Evolutionary conservation across 2,329 filamentous ascomycete genomes (phyloP).

Genomic region (Anisogramma anomala): DNA sequence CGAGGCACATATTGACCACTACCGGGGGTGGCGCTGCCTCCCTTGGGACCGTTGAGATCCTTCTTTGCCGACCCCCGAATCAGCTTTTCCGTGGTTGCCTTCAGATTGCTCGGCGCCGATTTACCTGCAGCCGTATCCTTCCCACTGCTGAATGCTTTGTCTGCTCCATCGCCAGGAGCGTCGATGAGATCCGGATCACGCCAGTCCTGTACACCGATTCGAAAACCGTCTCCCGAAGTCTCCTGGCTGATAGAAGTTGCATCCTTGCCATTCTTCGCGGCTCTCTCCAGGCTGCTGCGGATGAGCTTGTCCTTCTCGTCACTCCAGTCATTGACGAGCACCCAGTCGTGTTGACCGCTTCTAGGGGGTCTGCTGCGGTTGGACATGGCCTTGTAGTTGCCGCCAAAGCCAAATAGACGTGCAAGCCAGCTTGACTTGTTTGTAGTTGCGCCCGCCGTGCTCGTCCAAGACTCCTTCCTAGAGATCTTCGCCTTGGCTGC

Average conservation of each 20-base stretch:
- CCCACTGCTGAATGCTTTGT: conserved; percentile 17
- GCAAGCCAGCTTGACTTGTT: conserved; percentile 32
- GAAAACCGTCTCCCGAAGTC: conserved; percentile 48
- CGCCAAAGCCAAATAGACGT: conserved; percentile 28
- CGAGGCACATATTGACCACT: conserved; percentile 55
- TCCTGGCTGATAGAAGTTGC: conserved; percentile 14
- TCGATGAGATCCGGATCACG: conserved; percentile 63
- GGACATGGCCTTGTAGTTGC: conserved; percentile 21
- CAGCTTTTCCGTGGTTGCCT: conserved; percentile 14
- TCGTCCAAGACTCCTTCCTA: conserved; percentile 5
- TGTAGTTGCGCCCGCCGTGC: background rate
- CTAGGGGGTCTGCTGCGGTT: conserved; percentile 56
- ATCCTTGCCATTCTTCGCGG: conserved; percentile 23
- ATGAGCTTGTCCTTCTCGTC: conserved; percentile 15
- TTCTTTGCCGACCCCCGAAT: conserved; percentile 19
- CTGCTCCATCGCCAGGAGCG: conserved; percentile 19
- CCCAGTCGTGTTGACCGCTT: conserved; percentile 65
- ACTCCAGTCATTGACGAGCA: conserved; percentile 50
- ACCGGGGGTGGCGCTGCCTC: conserved; percentile 58
- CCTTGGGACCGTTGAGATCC: conserved; percentile 35
- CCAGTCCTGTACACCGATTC: conserved; percentile 82
- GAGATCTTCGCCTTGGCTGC: conserved; percentile 3
- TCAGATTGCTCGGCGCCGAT: conserved; percentile 7
- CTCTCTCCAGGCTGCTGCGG: conserved; percentile 25
- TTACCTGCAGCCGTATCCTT: conserved; percentile 6